Evolutionary conservation across 2,329 filamentous ascomycete species (phyloP), one percentile per base, ranked within the genome.

Genomic region (Sphaerulina musiva): DNA sequence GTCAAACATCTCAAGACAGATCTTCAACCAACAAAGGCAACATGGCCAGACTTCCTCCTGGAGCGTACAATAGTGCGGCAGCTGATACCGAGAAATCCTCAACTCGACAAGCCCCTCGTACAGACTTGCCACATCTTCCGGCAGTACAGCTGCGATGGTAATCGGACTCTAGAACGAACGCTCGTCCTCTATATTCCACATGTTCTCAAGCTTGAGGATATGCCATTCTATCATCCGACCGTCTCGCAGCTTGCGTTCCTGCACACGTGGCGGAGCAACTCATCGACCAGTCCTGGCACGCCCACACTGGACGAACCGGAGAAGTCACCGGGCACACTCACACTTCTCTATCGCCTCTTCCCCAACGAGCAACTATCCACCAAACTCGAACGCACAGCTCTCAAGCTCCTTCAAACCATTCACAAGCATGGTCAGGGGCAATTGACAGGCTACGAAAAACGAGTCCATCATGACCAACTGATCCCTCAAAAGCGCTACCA

Each of bases 151-250:
- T 38, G 4, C 9, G 48, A 52, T 6, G 54, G 55, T 4, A 46
- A 43, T 6, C 20, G 26, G 40, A 26, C 20, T 51, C 29, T 64
- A 2, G 67, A 73, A 39, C 71, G 72, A 31, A 80, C 77, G 32
- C 72, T 92, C 49, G 81, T 95, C 12, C 70, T 95, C 34, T 95
- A 95, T 68, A 76, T 87, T 5, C 89, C 92, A 6, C 90, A 95
- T 70, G 77, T 82, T 7, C 69, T 77, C 32, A 73, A 74, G 1
- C 73, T 78, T 9, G 76, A 80, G 11, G 79, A 85, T 2, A 78
- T 93, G 57, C 92, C 92, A 1, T 95, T 87, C 72, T 97, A 96
- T 70, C 91, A 96, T 67, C 92, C 92, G 20, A 77, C 80, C 49
- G 84, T 95, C 20, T 79, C 78, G 48, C 82, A 81, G 10, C 77